phyloP scores from a whole-genome alignment of 2,329 filamentous ascomycete species.

The Trematosphaeria pertusa region DNA sequence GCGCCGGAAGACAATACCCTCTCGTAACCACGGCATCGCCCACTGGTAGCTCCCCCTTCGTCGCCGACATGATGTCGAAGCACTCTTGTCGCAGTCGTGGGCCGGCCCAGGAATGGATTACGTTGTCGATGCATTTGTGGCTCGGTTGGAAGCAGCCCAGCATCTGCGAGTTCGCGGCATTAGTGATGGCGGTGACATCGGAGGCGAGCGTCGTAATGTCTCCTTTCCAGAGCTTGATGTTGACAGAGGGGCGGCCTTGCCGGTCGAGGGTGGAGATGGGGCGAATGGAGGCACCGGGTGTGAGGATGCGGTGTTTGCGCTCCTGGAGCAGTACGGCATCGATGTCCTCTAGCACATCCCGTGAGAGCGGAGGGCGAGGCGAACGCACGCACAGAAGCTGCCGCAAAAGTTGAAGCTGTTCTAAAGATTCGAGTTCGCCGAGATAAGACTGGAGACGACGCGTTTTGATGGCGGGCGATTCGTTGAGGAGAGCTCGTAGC shows the following conservation, averaged over 20 bases:
- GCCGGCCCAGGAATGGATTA: constrained; percentile 42
- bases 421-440: constrained; percentile 17
- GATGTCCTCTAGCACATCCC: constrained; percentile 17
- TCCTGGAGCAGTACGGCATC: constrained; percentile 23
- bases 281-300: constrained; percentile 15
- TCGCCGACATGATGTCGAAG: constrained; percentile 28
- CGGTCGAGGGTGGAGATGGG: constrained; percentile 3
- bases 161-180: constrained; percentile 45
- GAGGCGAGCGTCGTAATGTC: constrained; percentile 42
- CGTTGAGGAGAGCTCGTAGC: constrained; percentile 13
- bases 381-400: constrained; percentile 38
- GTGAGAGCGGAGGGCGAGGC: constrained; percentile 23
- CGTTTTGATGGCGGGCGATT: constrained; percentile 16
- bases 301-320: constrained; percentile 20
- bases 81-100: constrained; percentile 43
- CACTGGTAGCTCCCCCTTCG: constrained; percentile 27
- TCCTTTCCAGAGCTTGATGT: constrained; percentile 40
- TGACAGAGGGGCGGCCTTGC: constrained; percentile 4
- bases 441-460: constrained; percentile 19
- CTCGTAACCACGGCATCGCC: constrained; percentile 37
- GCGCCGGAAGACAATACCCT: constrained; percentile 36
- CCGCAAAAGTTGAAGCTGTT: constrained; percentile 22
- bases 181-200: constrained; percentile 44
- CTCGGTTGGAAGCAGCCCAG: constrained; percentile 46
- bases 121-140: constrained; percentile 48